phyloP scores from a whole-genome alignment of 2,329 filamentous ascomycete genomes.

The Nemania sp. region DNA sequence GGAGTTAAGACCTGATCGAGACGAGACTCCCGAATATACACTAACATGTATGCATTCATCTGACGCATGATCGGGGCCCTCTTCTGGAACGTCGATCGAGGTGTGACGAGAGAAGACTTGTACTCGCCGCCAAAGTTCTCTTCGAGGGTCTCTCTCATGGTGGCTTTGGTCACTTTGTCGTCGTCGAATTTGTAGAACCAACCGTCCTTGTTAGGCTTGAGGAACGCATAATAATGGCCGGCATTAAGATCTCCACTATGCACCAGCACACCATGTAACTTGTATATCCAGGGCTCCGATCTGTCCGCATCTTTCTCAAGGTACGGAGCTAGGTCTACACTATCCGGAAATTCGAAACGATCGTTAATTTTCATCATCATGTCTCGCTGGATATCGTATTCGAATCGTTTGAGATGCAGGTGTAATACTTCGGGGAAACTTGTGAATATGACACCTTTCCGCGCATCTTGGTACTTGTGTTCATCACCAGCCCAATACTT shows the following conservation, averaged over 20 bases:
- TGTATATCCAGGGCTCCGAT: slow-evolving; percentile 88
- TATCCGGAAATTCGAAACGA: slow-evolving; percentile 84
- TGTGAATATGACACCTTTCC: slow-evolving; percentile 97
- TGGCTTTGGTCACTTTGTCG: slow-evolving; percentile 93
- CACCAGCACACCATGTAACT: slow-evolving; percentile 91
- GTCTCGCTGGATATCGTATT: slow-evolving; percentile 94
- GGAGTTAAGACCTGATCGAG: slow-evolving; percentile 81
- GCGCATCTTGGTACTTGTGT: slow-evolving; percentile 90
- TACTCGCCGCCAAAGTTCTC: slow-evolving; percentile 97
- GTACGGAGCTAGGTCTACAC: slow-evolving; percentile 83
- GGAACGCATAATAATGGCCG: slow-evolving; percentile 96
- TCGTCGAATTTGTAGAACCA: slow-evolving; percentile 98
- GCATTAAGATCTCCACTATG: slow-evolving; percentile 97
- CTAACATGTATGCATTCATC: slow-evolving; percentile 97
- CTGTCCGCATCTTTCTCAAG: slow-evolving; percentile 83
- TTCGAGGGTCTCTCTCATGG: slow-evolving; percentile 86
- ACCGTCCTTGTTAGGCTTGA: slow-evolving; percentile 91
- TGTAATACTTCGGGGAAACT: slow-evolving; percentile 93
- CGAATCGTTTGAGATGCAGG: slow-evolving; percentile 93
- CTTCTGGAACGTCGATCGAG: slow-evolving; percentile 55
- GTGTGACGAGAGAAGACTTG: slow-evolving; percentile 51
- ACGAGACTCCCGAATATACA: slow-evolving; percentile 88
- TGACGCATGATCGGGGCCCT: slow-evolving; percentile 64
- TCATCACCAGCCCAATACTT: slow-evolving; percentile 93
- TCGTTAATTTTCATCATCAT: slow-evolving; percentile 99